Conservation (phyloP, 2,329 filamentous ascomycete genomes). For the Penicillium sp. region DNA sequence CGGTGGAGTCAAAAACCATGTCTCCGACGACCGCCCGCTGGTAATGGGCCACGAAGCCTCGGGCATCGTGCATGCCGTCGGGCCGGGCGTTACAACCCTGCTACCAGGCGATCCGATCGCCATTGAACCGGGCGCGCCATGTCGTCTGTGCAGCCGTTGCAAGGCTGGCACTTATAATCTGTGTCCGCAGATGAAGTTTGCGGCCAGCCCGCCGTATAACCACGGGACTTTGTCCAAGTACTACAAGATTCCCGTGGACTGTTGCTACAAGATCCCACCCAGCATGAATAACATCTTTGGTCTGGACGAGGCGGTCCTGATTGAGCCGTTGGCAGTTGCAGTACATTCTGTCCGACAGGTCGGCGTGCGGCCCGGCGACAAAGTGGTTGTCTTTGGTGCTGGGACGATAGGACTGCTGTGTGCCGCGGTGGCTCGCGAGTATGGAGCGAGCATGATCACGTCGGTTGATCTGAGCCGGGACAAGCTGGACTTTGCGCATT, state of each 20-base stretch:
- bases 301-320: slow-evolving; percentile 32
- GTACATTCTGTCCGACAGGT: slow-evolving; percentile 42
- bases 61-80: slow-evolving; percentile 28
- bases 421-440: slow-evolving; percentile 57
- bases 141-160: slow-evolving; percentile 34
- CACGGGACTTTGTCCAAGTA: slow-evolving; percentile 40
- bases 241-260: slow-evolving; percentile 37
- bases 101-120: slow-evolving; percentile 32
- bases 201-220: slow-evolving; percentile 35
- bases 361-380: slow-evolving; percentile 37
- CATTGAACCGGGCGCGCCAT: slow-evolving; percentile 37
- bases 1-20: slow-evolving; percentile 32
- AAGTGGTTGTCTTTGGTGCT: slow-evolving; percentile 56
- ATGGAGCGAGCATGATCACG: slow-evolving; percentile 55
- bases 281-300: slow-evolving; percentile 6
- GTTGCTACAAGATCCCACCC: slow-evolving; percentile 37
- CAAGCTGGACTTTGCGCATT: slow-evolving; percentile 51
- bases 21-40: slow-evolving; percentile 24
- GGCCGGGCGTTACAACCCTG: slow-evolving; percentile 23
- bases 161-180: slow-evolving; percentile 40
- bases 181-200: slow-evolving; percentile 39
- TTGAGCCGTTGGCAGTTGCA: slow-evolving; percentile 47
- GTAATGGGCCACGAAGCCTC: slow-evolving; percentile 37
- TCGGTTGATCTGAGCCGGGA: slow-evolving; percentile 57
- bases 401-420: slow-evolving; percentile 59